Percentiles rank a stretch among this genome's conserved stretches.
Evolutionary conservation across 2,329 filamentous ascomycete species (phyloP).

Genomic region (Leptodontidium sp.): DNA sequence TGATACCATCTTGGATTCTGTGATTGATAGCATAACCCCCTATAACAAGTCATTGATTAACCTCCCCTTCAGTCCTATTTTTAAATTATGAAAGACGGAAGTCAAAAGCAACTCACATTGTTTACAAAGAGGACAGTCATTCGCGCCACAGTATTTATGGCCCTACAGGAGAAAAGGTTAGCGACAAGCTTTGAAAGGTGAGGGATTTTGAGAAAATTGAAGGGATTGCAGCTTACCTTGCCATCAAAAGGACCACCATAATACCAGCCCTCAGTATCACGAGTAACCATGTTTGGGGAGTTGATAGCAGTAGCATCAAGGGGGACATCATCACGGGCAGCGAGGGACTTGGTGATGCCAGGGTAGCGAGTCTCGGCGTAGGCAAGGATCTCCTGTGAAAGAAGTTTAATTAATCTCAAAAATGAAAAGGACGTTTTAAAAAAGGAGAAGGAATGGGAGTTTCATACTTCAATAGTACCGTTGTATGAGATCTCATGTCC

Average conservation of each 20-base stretch:
- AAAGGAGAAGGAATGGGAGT: not conserved
- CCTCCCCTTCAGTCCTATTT: too few species aligned
- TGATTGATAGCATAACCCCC: not conserved
- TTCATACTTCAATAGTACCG: conserved; percentile 10
- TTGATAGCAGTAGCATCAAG: not conserved
- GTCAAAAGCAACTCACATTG: not conserved
- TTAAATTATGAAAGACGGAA: not conserved
- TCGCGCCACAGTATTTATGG: not conserved
- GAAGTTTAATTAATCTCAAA: not conserved
- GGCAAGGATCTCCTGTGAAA: conserved; percentile 3
- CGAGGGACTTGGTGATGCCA: conserved; percentile 9
- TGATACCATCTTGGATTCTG: conserved; percentile 4
- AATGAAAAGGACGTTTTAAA: not conserved
- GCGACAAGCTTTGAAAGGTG: not conserved
- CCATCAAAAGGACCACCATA: not conserved
- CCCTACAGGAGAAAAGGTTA: not conserved
- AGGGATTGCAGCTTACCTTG: not conserved
- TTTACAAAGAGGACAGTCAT: not conserved
- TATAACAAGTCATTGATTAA: not conserved
- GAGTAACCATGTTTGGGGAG: not conserved
- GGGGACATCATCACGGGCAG: conserved; percentile 9
- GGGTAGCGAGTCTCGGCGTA: conserved; percentile 3
- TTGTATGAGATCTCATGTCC: conserved; percentile 11
- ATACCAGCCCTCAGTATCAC: not conserved
- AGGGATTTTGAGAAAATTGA: not conserved